Percentiles rank a stretch among this genome's conserved stretches.
phyloP scores from a whole-genome alignment of 768 basidiomycete species.

The Gyrodon lividus region DNA sequence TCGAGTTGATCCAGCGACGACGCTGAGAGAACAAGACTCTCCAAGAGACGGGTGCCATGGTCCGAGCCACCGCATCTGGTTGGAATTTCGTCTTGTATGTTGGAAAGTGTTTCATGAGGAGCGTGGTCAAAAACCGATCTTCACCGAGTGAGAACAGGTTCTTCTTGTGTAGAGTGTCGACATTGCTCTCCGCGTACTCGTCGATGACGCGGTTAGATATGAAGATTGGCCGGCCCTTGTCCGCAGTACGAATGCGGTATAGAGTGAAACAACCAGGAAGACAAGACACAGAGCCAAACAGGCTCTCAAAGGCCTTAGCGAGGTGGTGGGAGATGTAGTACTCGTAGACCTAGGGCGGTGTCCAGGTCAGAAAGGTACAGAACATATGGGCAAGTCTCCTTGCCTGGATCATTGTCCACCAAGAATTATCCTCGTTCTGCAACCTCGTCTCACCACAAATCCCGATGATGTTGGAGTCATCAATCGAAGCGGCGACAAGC shows the following conservation, averaged over 20 bases:
- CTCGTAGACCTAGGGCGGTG: slow-evolving; percentile 51
- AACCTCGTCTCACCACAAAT: slow-evolving; percentile 71
- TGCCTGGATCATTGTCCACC: slow-evolving; percentile 80
- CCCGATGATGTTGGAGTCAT: slow-evolving; percentile 63
- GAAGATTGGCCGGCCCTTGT: slow-evolving; percentile 70
- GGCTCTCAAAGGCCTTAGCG: slow-evolving; percentile 65
- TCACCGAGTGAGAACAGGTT: slow-evolving; percentile 68
- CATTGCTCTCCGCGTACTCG: slow-evolving; percentile 63
- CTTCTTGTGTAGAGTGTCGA: slow-evolving; percentile 73
- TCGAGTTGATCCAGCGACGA: slow-evolving; percentile 75
- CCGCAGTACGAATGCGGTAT: slow-evolving; percentile 68
- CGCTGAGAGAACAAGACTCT: slow-evolving; percentile 63
- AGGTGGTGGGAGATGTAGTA: slow-evolving; percentile 70
- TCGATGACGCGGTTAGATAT: slow-evolving; percentile 71
- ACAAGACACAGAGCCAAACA: slow-evolving; percentile 72
- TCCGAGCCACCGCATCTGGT: slow-evolving; percentile 59
- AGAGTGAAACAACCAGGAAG: slow-evolving; percentile 74
- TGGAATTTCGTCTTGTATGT: slow-evolving; percentile 69
- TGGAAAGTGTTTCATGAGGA: slow-evolving; percentile 71
- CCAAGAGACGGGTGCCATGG: slow-evolving; percentile 63
- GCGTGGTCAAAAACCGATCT: slow-evolving; percentile 68
- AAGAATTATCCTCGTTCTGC: slow-evolving; percentile 64
- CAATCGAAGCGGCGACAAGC: slow-evolving; percentile 58
- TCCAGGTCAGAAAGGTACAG: slow-evolving; percentile 5
- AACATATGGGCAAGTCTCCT: slow-evolving; percentile 2